Conservation (phyloP, 192 early-diverging fungal genomes). For the Coemansia sp. region DNA sequence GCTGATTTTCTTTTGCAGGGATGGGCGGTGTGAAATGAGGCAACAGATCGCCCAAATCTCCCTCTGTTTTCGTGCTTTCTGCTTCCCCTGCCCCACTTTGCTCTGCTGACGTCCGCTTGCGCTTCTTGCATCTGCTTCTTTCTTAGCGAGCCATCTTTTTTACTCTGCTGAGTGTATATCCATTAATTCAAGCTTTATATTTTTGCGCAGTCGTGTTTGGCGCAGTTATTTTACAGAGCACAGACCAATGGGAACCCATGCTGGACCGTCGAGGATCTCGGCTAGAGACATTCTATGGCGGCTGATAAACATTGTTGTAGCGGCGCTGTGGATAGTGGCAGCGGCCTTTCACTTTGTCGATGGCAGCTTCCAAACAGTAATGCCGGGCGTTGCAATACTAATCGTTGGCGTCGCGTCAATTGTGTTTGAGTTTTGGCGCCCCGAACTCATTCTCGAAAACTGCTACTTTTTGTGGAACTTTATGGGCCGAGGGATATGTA, state of each 20-base stretch:
- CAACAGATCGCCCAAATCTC: neutral
- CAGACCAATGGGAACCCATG: neutral
- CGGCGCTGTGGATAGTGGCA: constrained; percentile 46
- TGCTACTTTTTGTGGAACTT: constrained; percentile 56
- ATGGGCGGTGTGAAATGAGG: neutral
- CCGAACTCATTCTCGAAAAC: constrained; percentile 33
- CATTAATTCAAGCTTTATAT: neutral
- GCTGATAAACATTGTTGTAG: constrained; percentile 39
- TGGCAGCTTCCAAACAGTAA: constrained; percentile 33
- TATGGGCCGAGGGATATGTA: constrained; percentile 52
- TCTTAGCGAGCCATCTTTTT: neutral
- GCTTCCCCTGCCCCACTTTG: neutral
- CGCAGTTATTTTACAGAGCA: neutral
- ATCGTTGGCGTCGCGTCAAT: constrained; percentile 36
- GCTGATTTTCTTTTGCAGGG: constrained; percentile 5
- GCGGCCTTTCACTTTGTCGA: constrained; percentile 45
- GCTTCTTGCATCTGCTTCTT: constrained; percentile 5
- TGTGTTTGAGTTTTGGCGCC: constrained; percentile 48
- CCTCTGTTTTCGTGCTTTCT: no score
- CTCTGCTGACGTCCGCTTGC: constrained; percentile 4
- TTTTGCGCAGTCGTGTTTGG: neutral
- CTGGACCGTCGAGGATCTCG: neutral
- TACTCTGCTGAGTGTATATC: constrained; percentile 2
- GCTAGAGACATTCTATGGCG: constrained; percentile 38
- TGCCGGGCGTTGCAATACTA: constrained; percentile 44